Conservation (phyloP, 169 alveolate species). For the Plasmodium chabaudi region DNA sequence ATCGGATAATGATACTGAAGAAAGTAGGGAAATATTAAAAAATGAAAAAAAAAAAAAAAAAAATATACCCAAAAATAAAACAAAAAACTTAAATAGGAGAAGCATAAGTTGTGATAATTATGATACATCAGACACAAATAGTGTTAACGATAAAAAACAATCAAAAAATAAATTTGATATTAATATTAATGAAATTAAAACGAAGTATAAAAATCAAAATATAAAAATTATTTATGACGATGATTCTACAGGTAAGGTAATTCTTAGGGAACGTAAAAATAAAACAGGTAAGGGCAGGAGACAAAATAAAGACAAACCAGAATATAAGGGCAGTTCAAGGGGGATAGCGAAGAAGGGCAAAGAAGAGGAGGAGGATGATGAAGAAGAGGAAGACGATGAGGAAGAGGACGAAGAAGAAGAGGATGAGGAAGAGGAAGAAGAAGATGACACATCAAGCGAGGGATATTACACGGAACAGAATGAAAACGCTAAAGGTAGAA, state of each 20-base stretch:
- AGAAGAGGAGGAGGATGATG: not conserved
- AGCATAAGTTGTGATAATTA: constrained; percentile 48
- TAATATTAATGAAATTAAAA: constrained; percentile 56
- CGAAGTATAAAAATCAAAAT: constrained; percentile 57
- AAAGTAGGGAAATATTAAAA: not conserved
- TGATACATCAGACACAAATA: constrained; percentile 11
- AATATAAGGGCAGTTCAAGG: not conserved
- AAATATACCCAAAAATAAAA: constrained; percentile 12
- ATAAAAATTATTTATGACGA: constrained; percentile 70
- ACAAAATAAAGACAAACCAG: not conserved
- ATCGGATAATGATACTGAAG: constrained; percentile 14
- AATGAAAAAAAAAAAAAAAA: constrained; percentile 8
- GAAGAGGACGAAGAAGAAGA: not conserved
- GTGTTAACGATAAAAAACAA: not conserved
- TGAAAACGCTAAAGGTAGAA: not conserved
- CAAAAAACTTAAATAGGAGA: constrained; percentile 36
- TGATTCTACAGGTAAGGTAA: constrained; percentile 1
- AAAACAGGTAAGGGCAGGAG: constrained; percentile 21
- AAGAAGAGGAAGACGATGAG: constrained; percentile 3
- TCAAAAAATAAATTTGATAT: constrained; percentile 43
- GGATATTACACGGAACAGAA: not conserved
- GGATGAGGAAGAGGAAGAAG: constrained; percentile 9
- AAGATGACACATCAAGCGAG: not conserved
- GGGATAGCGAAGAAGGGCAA: not conserved
- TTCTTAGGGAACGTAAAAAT: too few relatives aligned